A percentile compares a stretch with the other conserved stretches of the same genome.
Conservation (phyloP, 2,329 filamentous ascomycete genomes). For the Fusarium sp. region DNA sequence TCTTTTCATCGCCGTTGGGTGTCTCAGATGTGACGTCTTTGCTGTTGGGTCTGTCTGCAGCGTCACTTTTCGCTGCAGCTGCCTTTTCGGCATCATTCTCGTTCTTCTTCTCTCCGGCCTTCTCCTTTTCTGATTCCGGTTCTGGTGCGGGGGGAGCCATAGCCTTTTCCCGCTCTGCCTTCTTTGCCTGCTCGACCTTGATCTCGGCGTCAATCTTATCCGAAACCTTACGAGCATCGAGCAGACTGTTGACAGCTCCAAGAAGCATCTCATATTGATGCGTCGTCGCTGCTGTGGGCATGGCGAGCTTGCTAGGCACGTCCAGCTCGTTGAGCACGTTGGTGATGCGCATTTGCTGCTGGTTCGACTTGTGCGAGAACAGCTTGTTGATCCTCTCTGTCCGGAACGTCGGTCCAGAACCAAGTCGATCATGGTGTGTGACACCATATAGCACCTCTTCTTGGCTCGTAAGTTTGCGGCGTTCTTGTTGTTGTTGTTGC, state of each 20-base stretch:
- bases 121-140: conserved; percentile 34
- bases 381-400: conserved; percentile 85
- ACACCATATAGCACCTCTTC: conserved; percentile 88
- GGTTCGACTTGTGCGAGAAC: conserved; percentile 80
- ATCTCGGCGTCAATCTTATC: conserved; percentile 84
- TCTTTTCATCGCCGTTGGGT: conserved; percentile 31
- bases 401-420: conserved; percentile 89
- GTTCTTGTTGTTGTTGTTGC: conserved; percentile 57
- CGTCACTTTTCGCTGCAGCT: conserved; percentile 6
- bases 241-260: conserved; percentile 73
- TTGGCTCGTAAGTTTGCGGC: conserved; percentile 78
- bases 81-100: conserved; percentile 29
- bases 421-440: conserved; percentile 84
- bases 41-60: conserved; percentile 27
- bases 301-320: conserved; percentile 75
- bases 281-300: conserved; percentile 80
- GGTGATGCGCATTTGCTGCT: conserved; percentile 80
- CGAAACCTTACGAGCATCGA: conserved; percentile 79
- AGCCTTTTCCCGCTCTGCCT: conserved; percentile 62
- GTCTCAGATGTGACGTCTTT: conserved; percentile 11
- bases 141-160: conserved; percentile 29
- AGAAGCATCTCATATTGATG: conserved; percentile 79
- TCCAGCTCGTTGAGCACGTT: conserved; percentile 79
- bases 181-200: conserved; percentile 69
- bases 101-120: conserved; percentile 16